Conservation (phyloP, 2,329 filamentous ascomycete genomes). For the Diaporthe amygdali region DNA sequence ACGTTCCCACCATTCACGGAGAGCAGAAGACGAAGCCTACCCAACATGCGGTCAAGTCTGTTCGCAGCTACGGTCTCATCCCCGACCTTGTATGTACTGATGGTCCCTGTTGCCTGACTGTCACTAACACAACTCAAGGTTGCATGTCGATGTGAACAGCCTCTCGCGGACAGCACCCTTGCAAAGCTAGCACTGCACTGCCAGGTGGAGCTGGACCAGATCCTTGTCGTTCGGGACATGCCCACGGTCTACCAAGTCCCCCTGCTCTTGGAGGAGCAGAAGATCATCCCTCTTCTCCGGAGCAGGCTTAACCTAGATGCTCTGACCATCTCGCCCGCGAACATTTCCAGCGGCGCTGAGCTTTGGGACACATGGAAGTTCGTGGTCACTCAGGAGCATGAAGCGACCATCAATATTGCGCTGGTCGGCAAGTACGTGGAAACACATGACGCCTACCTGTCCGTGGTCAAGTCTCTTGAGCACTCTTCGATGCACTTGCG, state of each 20-base stretch:
- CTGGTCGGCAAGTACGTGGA: constrained; percentile 92
- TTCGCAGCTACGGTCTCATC: constrained; percentile 78
- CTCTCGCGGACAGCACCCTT: constrained; percentile 75
- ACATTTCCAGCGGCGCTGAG: constrained; percentile 66
- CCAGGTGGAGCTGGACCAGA: constrained; percentile 83
- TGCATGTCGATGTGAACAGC: constrained; percentile 86
- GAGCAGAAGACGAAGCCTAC: constrained; percentile 98
- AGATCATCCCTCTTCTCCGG: constrained; percentile 71
- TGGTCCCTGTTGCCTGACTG: constrained; percentile 8
- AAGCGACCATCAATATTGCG: constrained; percentile 78
- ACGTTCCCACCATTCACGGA: constrained; percentile 72
- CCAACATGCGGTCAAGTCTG: constrained; percentile 84
- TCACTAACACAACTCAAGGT: constrained; percentile 58
- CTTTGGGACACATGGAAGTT: constrained; percentile 82
- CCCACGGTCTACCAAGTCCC: constrained; percentile 93
- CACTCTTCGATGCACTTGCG: constrained; percentile 88
- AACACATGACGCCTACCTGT: constrained; percentile 83
- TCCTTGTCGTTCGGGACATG: constrained; percentile 89
- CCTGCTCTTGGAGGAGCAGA: constrained; percentile 85
- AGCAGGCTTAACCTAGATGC: constrained; percentile 69
- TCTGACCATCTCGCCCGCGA: constrained; percentile 54
- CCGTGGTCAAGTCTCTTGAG: constrained; percentile 75
- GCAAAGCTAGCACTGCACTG: constrained; percentile 90
- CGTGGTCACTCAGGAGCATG: constrained; percentile 69
- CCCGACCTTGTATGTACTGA: constrained; percentile 65